These are phyloP conservation scores for Mrakia blollopis DNA, from an alignment of 768 basidiomycete species.

Conservation along the genomic window DNA sequence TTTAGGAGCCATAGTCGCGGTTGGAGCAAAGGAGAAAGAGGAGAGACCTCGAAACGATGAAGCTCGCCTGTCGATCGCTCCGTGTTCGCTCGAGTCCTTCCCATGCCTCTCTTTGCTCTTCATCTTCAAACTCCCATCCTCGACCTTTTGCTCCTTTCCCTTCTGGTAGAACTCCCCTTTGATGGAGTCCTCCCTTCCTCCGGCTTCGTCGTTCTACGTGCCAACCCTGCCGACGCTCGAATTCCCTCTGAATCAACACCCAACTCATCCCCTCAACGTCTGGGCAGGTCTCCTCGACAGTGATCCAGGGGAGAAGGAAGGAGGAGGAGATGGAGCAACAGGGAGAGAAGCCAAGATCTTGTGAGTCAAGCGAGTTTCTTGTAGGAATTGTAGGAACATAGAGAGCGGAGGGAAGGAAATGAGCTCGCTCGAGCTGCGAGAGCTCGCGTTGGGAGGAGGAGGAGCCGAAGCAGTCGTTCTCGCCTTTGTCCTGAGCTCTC, in stretches of 20 bases:
- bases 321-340: constrained; percentile 41
- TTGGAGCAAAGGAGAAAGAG: background rate
- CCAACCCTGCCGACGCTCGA: constrained; percentile 43
- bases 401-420: too few species aligned
- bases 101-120: background rate
- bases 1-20: constrained; percentile 7
- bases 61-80: too few species aligned
- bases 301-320: constrained; percentile 41
- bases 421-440: background rate
- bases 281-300: constrained; percentile 40
- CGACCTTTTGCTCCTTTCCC: background rate
- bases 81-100: too few species aligned
- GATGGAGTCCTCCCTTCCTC: constrained; percentile 15
- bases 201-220: constrained; percentile 44
- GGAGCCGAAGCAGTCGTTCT: background rate
- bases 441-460: background rate
- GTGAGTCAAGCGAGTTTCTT: constrained; percentile 35
- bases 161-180: background rate
- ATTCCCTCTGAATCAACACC: constrained; percentile 4
- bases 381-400: too few species aligned
- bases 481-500: background rate
- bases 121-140: background rate
- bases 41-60: background rate
- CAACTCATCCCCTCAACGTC: constrained; percentile 43
- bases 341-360: constrained; percentile 43